These are phyloP conservation scores for Aurifilum marmelostoma DNA, from an alignment of 2,329 filamentous ascomycete genomes.

Conservation along the genomic window DNA sequence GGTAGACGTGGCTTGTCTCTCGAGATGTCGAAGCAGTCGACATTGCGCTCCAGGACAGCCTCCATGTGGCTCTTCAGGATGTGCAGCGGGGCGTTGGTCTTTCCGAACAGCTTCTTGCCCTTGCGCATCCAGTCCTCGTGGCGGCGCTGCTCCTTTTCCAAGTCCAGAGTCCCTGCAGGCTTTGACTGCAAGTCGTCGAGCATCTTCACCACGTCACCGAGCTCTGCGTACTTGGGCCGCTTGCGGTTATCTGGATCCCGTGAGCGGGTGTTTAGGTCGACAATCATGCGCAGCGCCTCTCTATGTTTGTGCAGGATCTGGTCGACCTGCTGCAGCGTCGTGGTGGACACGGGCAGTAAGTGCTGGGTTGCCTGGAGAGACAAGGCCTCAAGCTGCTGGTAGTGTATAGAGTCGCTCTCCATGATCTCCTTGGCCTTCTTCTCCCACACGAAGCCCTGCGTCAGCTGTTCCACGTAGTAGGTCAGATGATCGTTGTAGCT, in stretches of 20 bases:
- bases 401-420: conserved; percentile 87
- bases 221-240: conserved; percentile 84
- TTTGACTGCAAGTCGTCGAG: conserved; percentile 91
- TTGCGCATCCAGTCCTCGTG: conserved; percentile 99
- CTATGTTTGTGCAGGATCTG: conserved; percentile 94
- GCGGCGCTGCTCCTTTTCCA: conserved; percentile 91
- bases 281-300: conserved; percentile 87
- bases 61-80: conserved; percentile 95
- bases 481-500: conserved; percentile 79
- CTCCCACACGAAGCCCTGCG: conserved; percentile 85
- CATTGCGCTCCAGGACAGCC: conserved; percentile 86
- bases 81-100: conserved; percentile 94
- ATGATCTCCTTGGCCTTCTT: conserved; percentile 91
- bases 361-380: conserved; percentile 75
- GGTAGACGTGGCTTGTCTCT: conserved; percentile 85
- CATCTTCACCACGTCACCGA: conserved; percentile 86
- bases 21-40: conserved; percentile 86
- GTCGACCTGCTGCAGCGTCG: conserved; percentile 82
- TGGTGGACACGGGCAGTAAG: conserved; percentile 76
- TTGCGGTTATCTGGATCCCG: conserved; percentile 75
- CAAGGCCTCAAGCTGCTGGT: conserved; percentile 89
- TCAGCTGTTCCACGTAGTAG: conserved; percentile 75
- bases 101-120: conserved; percentile 96
- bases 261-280: conserved; percentile 78
- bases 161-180: conserved; percentile 84